Conservation (phyloP, 371 early-diverging fungal species). For the Mortierella sp. region DNA sequence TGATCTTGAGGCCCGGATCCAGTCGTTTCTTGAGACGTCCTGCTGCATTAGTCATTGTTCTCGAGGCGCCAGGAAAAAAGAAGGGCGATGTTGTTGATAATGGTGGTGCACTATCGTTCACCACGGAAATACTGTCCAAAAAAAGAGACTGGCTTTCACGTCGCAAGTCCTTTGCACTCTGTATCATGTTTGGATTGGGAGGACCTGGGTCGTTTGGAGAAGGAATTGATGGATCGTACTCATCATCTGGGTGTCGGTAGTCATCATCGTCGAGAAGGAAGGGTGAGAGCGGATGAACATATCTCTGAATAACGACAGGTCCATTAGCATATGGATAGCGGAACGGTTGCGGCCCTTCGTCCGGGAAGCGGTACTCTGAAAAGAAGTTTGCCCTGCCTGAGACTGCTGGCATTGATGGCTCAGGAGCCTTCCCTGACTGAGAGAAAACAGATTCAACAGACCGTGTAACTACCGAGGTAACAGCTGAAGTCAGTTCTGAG, state of each 20-base stretch:
- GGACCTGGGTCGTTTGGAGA: conserved; percentile 35
- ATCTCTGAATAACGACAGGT: conserved; percentile 2
- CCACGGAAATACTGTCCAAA: too few relatives aligned
- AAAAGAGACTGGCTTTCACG: conserved; percentile 14
- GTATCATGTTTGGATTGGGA: conserved; percentile 17
- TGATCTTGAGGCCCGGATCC: conserved; percentile 17
- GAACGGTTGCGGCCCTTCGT: conserved; percentile 4
- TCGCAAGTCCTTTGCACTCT: conserved; percentile 17
- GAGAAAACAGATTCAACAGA: background rate
- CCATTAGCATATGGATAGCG: background rate
- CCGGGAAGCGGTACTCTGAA: conserved; percentile 43
- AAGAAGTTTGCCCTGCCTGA: conserved; percentile 6
- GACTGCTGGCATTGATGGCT: too few relatives aligned
- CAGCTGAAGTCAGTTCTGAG: too few relatives aligned
- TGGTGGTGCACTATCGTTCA: too few relatives aligned
- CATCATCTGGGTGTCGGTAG: conserved; percentile 35
- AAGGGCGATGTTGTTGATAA: too few relatives aligned
- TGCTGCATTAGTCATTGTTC: too few relatives aligned
- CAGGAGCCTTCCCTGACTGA: too few relatives aligned
- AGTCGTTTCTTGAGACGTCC: background rate
- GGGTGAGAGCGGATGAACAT: conserved; percentile 44
- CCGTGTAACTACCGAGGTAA: background rate
- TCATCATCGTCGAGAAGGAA: conserved; percentile 44
- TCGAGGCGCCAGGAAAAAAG: too few relatives aligned
- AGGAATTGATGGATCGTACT: conserved; percentile 15